Percentiles rank a stretch among this genome's conserved stretches.
Evolutionary conservation across 2,329 filamentous ascomycete species (phyloP).

Genomic region (Verticillium isaacii): DNA sequence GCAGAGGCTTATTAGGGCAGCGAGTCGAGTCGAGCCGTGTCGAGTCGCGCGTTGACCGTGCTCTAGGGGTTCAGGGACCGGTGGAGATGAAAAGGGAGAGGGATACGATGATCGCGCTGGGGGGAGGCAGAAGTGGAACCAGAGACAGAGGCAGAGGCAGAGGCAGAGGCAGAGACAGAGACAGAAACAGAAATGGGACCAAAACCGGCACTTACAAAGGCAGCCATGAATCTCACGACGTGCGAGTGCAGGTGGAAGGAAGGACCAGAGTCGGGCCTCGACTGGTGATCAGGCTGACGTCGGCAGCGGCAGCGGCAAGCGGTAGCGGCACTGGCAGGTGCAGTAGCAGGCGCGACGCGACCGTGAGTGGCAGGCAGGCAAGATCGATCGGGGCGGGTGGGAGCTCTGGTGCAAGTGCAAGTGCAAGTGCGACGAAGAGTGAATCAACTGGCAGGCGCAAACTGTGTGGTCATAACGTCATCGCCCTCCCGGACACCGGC

Average conservation of each 20-base stretch:
- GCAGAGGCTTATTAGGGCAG: neutral
- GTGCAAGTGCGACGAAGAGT: neutral
- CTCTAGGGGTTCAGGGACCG: neutral
- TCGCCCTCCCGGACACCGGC: neutral
- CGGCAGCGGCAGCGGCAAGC: neutral
- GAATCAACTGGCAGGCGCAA: neutral
- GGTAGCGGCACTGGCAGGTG: neutral
- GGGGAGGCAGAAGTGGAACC: neutral
- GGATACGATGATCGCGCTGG: neutral
- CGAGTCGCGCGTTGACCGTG: neutral
- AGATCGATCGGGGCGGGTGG: neutral
- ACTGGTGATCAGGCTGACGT: neutral
- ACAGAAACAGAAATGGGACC: neutral
- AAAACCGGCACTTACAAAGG: constrained; percentile 16
- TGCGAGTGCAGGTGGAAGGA: neutral
- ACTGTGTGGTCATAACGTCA: neutral
- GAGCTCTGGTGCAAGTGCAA: neutral
- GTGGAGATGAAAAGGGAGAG: neutral
- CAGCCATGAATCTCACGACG: constrained; percentile 17
- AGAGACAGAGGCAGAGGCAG: neutral
- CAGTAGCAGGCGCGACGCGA: neutral
- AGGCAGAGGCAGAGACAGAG: neutral
- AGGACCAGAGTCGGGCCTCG: neutral
- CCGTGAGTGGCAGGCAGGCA: neutral
- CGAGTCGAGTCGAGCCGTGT: neutral